Conservation (phyloP, 441 rosid species). For the Theobroma grandiflorum region DNA sequence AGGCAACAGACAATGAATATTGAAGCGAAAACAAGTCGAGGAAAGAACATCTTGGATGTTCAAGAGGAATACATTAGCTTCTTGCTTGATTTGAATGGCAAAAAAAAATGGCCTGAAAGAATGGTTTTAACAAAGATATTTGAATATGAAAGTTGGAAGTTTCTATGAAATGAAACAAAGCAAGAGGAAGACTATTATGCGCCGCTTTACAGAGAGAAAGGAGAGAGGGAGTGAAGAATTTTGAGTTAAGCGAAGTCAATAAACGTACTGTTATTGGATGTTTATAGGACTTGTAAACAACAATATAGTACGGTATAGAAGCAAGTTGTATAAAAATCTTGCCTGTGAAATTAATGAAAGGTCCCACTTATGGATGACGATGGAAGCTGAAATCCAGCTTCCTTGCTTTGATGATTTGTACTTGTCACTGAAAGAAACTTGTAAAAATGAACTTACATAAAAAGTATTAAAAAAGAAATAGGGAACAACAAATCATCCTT, state of each 20-base stretch:
- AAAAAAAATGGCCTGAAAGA: not conserved
- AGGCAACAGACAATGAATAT: slow-evolving; percentile 26
- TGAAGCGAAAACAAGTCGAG: slow-evolving; percentile 30
- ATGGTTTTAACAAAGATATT: not conserved
- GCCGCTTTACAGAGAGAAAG: not conserved
- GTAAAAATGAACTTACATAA: no score
- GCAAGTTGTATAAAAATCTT: not conserved
- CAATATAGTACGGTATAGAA: not conserved
- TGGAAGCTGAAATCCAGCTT: no score
- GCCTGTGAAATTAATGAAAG: not conserved
- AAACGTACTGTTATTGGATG: no score
- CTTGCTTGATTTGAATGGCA: not conserved
- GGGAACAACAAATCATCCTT: no score
- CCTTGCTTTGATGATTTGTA: no score
- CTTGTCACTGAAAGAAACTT: no score
- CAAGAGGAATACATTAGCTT: slow-evolving; percentile 35
- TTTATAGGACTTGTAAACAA: not conserved
- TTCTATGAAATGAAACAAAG: not conserved
- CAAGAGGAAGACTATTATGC: not conserved
- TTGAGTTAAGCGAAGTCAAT: not conserved
- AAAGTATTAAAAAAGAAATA: no score
- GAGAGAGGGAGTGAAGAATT: no score
- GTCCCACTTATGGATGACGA: no score
- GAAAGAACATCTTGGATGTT: not conserved
- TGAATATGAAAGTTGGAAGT: not conserved